Conservation (phyloP, 2,329 filamentous ascomycete species). For the Sporothrix brunneoviolacea region DNA sequence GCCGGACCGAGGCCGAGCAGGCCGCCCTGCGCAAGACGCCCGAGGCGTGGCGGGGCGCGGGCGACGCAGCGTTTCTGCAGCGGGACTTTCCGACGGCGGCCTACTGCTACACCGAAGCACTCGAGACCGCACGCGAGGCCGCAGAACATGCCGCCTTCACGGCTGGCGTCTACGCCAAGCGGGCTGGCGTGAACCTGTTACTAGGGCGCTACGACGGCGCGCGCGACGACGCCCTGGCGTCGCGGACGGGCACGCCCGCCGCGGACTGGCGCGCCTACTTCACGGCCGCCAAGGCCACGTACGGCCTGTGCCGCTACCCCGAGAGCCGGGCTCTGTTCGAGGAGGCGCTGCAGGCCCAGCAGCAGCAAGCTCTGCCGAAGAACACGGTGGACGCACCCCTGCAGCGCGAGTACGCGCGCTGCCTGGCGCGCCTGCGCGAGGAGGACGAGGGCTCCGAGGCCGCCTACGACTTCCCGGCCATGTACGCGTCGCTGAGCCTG, state of each 20-base stretch:
- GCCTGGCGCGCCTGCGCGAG: slow-evolving; percentile 22
- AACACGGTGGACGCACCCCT: slow-evolving; percentile 17
- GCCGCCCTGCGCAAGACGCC: slow-evolving; percentile 16
- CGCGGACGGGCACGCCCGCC: slow-evolving; percentile 17
- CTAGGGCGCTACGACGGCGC: slow-evolving; percentile 29
- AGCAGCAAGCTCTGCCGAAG: neutral
- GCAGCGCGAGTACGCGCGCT: slow-evolving; percentile 21
- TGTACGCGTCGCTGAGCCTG: slow-evolving; percentile 16
- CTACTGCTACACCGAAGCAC: slow-evolving; percentile 28
- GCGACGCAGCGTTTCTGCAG: slow-evolving; percentile 13
- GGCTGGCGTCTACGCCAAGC: slow-evolving; percentile 24
- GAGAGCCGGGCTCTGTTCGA: slow-evolving; percentile 2
- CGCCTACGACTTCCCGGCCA: slow-evolving; percentile 25
- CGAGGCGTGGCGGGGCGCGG: slow-evolving; percentile 16
- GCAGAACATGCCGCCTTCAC: slow-evolving; percentile 15
- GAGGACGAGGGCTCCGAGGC: slow-evolving; percentile 20
- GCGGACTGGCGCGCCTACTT: slow-evolving; percentile 29
- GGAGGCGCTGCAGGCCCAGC: neutral
- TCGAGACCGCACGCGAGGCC: slow-evolving; percentile 20
- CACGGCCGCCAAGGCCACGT: slow-evolving; percentile 29
- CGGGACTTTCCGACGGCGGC: slow-evolving; percentile 1
- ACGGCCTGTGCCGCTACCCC: slow-evolving; percentile 28
- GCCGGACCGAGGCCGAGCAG: slow-evolving; percentile 15
- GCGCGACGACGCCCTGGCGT: slow-evolving; percentile 27
- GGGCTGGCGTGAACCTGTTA: slow-evolving; percentile 27